Conservation (phyloP, 176 grass and related monocot genomes). For the Ampelocalamus luodianensis region DNA sequence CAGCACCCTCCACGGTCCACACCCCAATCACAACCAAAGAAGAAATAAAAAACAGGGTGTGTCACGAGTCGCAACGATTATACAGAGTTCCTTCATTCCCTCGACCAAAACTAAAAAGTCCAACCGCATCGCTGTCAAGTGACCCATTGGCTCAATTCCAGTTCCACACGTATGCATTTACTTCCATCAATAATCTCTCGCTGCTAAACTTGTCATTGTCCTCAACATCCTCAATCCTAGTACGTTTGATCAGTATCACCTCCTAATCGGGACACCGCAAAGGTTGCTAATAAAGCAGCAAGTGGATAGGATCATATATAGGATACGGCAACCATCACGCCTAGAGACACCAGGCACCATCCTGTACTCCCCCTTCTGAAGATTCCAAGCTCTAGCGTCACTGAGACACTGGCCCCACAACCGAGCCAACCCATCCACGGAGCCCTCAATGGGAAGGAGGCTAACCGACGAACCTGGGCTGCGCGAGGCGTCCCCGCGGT, state of each 20-base stretch:
- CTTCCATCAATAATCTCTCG: background rate
- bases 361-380: background rate
- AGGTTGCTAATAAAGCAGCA: background rate
- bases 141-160: too few relatives aligned
- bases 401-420: background rate
- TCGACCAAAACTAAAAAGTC: background rate
- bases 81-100: background rate
- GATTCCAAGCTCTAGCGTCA: background rate
- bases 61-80: background rate
- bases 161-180: too few relatives aligned
- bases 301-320: slow-evolving; percentile 10
- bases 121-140: background rate
- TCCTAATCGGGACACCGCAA: slow-evolving; percentile 22
- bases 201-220: slow-evolving; percentile 1
- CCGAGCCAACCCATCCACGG: background rate
- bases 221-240: background rate
- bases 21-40: background rate
- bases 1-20: background rate
- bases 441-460: background rate
- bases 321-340: background rate
- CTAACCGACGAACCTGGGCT: slow-evolving; percentile 44
- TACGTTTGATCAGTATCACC: background rate
- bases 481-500: slow-evolving; percentile 29
- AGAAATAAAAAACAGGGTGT: background rate
- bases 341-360: background rate